A percentile compares a stretch with the other conserved stretches of the same genome.
phyloP scores from a whole-genome alignment of 257 asterid species.

The Nicotiana attenuata region DNA sequence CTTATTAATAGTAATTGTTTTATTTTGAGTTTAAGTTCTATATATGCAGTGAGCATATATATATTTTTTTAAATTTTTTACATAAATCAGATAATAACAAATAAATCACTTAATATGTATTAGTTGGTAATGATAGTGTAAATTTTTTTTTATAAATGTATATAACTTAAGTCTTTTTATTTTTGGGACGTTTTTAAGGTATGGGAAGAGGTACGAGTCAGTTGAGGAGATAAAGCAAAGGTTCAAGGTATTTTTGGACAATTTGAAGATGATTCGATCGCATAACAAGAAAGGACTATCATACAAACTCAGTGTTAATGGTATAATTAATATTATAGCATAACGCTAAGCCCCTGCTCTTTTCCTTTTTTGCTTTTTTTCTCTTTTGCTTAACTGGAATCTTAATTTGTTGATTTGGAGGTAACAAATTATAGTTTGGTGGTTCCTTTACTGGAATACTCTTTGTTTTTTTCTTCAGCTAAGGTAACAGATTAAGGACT shows the following conservation, averaged over 20 bases:
- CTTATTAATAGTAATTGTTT: background rate
- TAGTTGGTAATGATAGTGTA: too few species aligned
- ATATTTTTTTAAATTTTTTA: too few species aligned
- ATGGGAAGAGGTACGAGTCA: slow-evolving; percentile 58
- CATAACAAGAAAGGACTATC: slow-evolving; percentile 83
- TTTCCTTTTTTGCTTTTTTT: background rate
- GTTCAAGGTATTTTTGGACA: slow-evolving; percentile 61
- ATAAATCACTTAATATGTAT: too few species aligned
- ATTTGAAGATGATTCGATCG: slow-evolving; percentile 62
- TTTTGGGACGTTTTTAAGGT: slow-evolving; percentile 32
- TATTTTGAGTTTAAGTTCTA: too few species aligned
- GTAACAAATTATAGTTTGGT: too few species aligned
- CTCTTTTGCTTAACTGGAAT: background rate
- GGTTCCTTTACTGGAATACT: too few species aligned
- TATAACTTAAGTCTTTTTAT: background rate
- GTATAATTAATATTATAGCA: slow-evolving; percentile 17
- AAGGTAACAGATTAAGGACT: too few species aligned
- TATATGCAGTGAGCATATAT: too few species aligned
- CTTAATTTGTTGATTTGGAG: too few species aligned
- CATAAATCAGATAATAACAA: too few species aligned
- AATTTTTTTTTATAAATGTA: too few species aligned
- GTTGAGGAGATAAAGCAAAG: slow-evolving; percentile 69
- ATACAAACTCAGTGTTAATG: slow-evolving; percentile 71
- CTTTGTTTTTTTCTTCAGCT: too few species aligned
- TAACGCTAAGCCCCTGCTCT: background rate